Base-by-base conservation (phyloP, 352 stramenopile species). In the Pythium brachiatum region DNA sequence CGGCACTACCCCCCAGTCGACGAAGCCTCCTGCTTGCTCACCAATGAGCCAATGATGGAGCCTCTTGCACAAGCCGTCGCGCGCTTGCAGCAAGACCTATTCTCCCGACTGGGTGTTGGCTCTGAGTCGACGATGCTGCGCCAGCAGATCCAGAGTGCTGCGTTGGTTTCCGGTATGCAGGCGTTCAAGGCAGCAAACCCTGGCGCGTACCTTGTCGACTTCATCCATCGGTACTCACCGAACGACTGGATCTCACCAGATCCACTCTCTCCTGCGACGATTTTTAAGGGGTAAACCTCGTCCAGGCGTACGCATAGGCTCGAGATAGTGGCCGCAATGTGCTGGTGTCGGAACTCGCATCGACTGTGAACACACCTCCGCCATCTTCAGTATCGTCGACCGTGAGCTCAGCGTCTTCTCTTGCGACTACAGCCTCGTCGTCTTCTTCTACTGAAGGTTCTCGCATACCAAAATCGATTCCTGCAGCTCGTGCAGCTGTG, bases 181-280 rank as follows among this genome's bases (percentile, higher is more conserved):
- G 80, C 86, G 0, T 94, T 94, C 56, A 94, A 94, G 60, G 86
- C 86, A 44, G 81, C 86, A 8, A 94, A 94, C 36, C 79, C 83
- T 16, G 70, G 68, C 2, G 71, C 68, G 20, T 90, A 75, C 31
- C 66, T 94, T 5, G 78, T 79, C 6, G 86, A 94, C 57, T 94
- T 94, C 29, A 87, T 94, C 41, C 83, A 83, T 1, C 92, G 83
- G 83, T 92, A 92, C 66, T 91, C 83, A 9, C 86, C 86, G 4
- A 90, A 90, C 31, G 86, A 94, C 61, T 94, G 83, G 83, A 77
- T 89, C 55, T 34, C 76, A 2, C 72, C 82, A 12, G 60, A 85
- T 38, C 53, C 70, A 12, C 58, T 70, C 4, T 60, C 62, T 21
- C 18, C 32, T 18, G 5, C 9, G 16, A 27, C 38, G 2, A 23